Base-by-base conservation (phyloP, 768 basidiomycete species). In the Russula lepida region DNA sequence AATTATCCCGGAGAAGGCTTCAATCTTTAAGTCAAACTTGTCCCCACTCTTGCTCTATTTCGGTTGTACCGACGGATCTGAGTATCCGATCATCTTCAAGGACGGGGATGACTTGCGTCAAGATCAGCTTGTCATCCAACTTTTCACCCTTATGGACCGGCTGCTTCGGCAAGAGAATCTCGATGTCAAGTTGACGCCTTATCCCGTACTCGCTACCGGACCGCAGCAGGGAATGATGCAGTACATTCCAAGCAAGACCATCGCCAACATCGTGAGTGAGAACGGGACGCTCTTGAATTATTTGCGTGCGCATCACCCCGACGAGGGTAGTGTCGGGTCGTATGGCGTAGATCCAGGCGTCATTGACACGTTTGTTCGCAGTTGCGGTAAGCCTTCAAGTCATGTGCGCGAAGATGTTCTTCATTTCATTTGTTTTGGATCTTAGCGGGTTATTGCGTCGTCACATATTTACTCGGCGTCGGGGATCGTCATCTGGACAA, bases 21-120 rank as follows among this genome's bases (percentile, higher is more conserved):
- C 88, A 19, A 88, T 98, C 37, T 98, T 99, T 82, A 99, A 98
- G 71, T 97, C 94, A 48, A 98, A 95, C 70, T 84, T 98, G 56
- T 92, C 85, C 68, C 97, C 97, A 0, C 79, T 99, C 55, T 78
- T 95, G 21, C 78, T 99, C 19, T 92, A 89, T 72, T 95, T 98
- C 73, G 86, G 91, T 67, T 89, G 89, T 66, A 77, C 84, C 11
- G 88, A 92, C 59, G 86, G 89, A 11, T 81, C 84, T 17, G 90
- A 94, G 70, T 98, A 89, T 72, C 90, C 95, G 0, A 82, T 98
- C 54, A 98, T 99, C 62, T 98, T 98, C 81, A 99, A 98, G 74
- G 95, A 98, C 67, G 97, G 97, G 15, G 97, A 98, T 70, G 97
- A 99, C 70, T 88, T 98, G 80, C 86, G 97, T 23, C 97, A 99